phyloP scores from a whole-genome alignment of 805 yeast genomes.

The Saturnispora dispora region DNA sequence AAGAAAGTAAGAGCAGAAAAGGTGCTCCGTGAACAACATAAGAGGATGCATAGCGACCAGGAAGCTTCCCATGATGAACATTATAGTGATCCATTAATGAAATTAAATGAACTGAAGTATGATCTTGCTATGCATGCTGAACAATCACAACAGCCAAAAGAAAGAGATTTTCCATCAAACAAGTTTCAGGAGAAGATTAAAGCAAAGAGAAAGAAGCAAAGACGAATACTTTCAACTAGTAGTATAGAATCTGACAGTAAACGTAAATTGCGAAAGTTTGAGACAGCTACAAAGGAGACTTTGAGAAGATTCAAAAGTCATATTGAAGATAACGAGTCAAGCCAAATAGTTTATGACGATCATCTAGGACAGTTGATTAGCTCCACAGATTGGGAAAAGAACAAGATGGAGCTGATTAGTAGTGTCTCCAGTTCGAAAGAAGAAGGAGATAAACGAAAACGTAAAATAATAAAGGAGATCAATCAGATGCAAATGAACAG shows the following conservation, averaged over 20 bases:
- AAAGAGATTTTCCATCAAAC: not conserved
- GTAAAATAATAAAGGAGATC: not conserved
- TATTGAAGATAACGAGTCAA: not conserved
- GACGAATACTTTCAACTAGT: not conserved
- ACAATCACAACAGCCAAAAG: not conserved
- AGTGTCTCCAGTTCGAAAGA: not conserved
- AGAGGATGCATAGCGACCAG: not conserved
- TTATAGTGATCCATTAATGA: not conserved
- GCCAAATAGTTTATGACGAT: not conserved
- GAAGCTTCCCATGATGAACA: not conserved
- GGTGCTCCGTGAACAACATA: not conserved
- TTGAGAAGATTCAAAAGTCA: constrained; percentile 2
- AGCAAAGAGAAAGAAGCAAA: not conserved
- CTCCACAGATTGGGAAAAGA: constrained; percentile 9
- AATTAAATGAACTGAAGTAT: not conserved
- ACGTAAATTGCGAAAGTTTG: constrained; percentile 4
- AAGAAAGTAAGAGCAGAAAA: not conserved
- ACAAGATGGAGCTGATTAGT: not conserved
- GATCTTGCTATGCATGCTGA: not conserved
- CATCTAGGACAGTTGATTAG: not conserved
- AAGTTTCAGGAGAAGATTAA: constrained; percentile 1
- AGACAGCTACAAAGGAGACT: constrained; percentile 6
- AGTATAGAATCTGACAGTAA: not conserved
- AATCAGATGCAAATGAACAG: not conserved
- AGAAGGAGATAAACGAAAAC: not conserved